Evolutionary conservation across 768 basidiomycete species (phyloP).

Genomic region (Boletales sp.): DNA sequence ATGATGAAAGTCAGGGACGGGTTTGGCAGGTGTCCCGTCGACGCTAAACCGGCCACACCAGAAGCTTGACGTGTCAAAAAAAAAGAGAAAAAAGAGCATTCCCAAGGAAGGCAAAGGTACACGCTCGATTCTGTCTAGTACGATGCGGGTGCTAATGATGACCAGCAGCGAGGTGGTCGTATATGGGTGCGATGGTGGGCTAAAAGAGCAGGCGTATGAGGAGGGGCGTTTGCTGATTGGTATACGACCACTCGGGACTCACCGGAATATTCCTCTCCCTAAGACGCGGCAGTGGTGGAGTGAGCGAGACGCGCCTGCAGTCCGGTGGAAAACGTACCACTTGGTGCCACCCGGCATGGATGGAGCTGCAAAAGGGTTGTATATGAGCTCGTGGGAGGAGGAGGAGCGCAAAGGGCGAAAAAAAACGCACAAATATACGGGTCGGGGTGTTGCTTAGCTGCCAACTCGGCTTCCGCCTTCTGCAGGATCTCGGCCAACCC

Average conservation of each 20-base stretch:
- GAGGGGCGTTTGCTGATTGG: background rate
- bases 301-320: background rate
- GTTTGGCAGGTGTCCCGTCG: too few relatives aligned
- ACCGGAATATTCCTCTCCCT: conserved; percentile 86
- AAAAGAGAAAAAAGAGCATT: too few relatives aligned
- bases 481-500: conserved; percentile 73
- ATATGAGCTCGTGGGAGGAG: conserved; percentile 1
- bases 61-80: too few relatives aligned
- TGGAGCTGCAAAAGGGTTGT: conserved; percentile 52
- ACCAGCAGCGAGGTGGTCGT: conserved; percentile 50
- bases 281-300: conserved; percentile 14
- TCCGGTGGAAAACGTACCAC: conserved; percentile 57
- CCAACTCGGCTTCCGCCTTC: conserved; percentile 75
- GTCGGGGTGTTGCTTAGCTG: conserved; percentile 75
- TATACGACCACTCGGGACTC: conserved; percentile 33
- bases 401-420: conserved; percentile 15
- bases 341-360: conserved; percentile 90
- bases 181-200: conserved; percentile 62
- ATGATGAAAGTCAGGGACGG: too few relatives aligned
- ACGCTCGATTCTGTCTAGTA: background rate
- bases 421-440: conserved; percentile 92
- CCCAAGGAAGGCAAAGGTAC: too few relatives aligned
- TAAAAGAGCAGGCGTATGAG: conserved; percentile 26
- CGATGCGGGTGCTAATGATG: conserved; percentile 23
- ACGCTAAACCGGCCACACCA: too few relatives aligned